phyloP scores from a whole-genome alignment of 2,329 filamentous ascomycete genomes.

The Colletotrichum australisinense region DNA sequence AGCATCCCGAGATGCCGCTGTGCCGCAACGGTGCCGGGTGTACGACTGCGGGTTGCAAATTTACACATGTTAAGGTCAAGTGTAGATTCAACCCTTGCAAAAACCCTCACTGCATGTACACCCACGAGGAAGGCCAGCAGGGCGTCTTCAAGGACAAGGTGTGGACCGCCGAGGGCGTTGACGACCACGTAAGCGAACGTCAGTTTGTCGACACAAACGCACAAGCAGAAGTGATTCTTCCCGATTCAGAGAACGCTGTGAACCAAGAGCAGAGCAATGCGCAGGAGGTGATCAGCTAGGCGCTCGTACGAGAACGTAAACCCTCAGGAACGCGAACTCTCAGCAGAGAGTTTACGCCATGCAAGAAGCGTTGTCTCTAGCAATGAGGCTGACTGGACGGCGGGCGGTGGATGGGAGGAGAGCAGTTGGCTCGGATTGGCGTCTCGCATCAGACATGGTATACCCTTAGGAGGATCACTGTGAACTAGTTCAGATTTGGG shows the following conservation, averaged over 20 bases:
- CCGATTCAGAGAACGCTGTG: conserved; percentile 54
- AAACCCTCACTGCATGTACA: conserved; percentile 88
- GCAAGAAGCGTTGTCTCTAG: conserved; percentile 1
- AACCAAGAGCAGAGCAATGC: conserved; percentile 52
- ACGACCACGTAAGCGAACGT: conserved; percentile 84
- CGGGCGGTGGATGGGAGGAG: background rate
- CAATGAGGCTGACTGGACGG: background rate
- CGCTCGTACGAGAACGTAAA: background rate
- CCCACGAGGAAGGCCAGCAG: conserved; percentile 91
- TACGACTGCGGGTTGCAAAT: conserved; percentile 84
- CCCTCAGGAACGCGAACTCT: background rate
- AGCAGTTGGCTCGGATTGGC: background rate
- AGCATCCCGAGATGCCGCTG: conserved; percentile 85
- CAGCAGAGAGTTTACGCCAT: background rate
- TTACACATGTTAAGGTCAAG: conserved; percentile 84
- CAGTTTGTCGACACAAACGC: conserved; percentile 83
- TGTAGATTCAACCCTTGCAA: conserved; percentile 95
- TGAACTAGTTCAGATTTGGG: background rate
- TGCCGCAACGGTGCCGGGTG: conserved; percentile 95
- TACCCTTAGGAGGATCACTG: conserved; percentile 8
- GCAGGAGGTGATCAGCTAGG: conserved; percentile 50
- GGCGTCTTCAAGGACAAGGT: conserved; percentile 89
- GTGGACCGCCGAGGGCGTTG: conserved; percentile 76
- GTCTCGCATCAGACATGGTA: conserved; percentile 7
- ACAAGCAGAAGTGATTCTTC: conserved; percentile 79